Base-by-base conservation (phyloP, 106 monocot species). In the Platanthera guangdongensis region DNA sequence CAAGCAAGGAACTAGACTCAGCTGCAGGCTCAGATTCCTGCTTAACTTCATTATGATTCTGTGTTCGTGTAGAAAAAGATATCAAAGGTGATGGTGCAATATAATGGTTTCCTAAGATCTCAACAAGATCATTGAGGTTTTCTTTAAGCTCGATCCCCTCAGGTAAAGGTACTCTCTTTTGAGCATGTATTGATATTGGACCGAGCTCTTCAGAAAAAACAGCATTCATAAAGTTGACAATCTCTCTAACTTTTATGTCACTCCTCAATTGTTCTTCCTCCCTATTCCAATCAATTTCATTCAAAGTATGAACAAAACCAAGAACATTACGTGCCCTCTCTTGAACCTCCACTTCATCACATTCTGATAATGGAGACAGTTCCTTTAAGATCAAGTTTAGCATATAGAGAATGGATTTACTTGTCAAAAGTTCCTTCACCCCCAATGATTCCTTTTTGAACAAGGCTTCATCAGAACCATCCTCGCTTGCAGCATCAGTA, bases 311-410 rank as follows among this genome's bases (percentile, higher is more conserved):
- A 78, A 94, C 59, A 39, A 90, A 80, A 77, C 91, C 89, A 51
- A 97, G 81, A 9, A 92, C 84, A 83, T 91, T 94, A n/a, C 83
- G 19, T 14, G 89, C 85, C 60, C 93, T 81, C 72, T 91, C 97
- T 75, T 86, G 85, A 74, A 97, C 80, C 75, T 91, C 93, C n/a
- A 93, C 91, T 57, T 89, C 89, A 79, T 88, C 78, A 63, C 83
- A 83, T 21, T 86, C 86, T 39, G 62, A 54, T 12, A 97, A 80
- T 7, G 94, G 97, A 50, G 57, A 81, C 15, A 97, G 9, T 55
- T 84, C 77, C 1, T 78, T 84, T 80, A 88, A 83, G 55, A 94
- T 82, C 78, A 97, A 80, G 76, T 82, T 77, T 7, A 89, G 19
- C 76, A 94, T 82, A 21, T 79, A 60, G 13, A 67, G 16, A 30